Base-by-base conservation (phyloP, 2,329 filamentous ascomycete genomes). In the Lecanoromycetidae sp. region DNA sequence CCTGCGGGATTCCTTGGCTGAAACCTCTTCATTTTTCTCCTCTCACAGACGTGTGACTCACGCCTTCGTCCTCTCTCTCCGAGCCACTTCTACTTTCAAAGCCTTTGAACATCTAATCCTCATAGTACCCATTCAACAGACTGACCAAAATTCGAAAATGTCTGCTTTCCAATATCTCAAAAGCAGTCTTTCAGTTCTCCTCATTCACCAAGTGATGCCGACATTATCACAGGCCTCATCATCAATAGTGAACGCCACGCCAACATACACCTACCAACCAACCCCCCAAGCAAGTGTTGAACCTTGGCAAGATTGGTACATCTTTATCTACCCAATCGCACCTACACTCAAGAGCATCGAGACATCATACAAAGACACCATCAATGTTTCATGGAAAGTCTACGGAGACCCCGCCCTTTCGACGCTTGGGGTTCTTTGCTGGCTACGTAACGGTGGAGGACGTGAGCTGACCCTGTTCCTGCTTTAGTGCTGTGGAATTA, bases 321-420 rank as follows among this genome's bases (percentile, higher is more conserved):
- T 23, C 15, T 23, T 43, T 5, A 23, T 17, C 5, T 32, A 43
- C 15, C 25, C 39, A 7, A 23, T 20, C 20, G n/a, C 23, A 9
- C 3, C 33, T 7, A 30, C 8, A 12, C 7, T 36, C n/a, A 27
- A 20, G 23, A 35, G 25, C n/a, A 29, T 41, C 12, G 10, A n/a
- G 5, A 34, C 38, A 12, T 41, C 36, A 20, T 35, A 41, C 36
- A 47, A 47, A 27, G 37, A 47, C 22, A 47, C 17, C n/a, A 27
- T 47, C 19, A 30, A 47, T 10, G 29, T 42, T 9, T 35, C 37
- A 4, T 41, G 37, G 37, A 35, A n/a, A 12, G 26, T 27, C 17
- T n/a, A 41, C 15, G 30, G 20, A 27, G 36, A 36, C 8, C 20
- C 40, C 10, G 22, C 40, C n/a, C 12, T 27, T 10, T 23, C 44